Evolutionary conservation across 2,329 filamentous ascomycete genomes (phyloP), one percentile per base, ranked within the genome.

Genomic region (Claviceps spartinae): DNA sequence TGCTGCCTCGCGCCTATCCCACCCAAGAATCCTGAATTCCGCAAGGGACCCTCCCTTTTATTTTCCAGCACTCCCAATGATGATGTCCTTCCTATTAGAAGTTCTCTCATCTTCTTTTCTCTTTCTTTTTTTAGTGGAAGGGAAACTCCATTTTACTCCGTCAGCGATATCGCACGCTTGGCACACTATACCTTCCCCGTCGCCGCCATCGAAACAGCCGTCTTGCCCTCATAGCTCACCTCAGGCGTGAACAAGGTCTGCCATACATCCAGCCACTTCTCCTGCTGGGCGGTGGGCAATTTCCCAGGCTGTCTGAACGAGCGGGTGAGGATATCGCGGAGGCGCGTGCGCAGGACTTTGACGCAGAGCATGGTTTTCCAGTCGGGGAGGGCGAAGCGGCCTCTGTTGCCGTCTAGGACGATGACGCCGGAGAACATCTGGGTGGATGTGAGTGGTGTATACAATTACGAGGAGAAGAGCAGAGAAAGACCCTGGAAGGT

Each of bases 361-460:
- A 98, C 71, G n/a, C 85, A 89, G 38, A 95, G 78, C 76, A 93
- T 83, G 0, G 84, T 84, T 69, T 90, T 94, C 90, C 91, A 97
- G 63, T 95, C 86, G 4, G 82, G 78, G 1, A 94, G 78, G 22
- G 85, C 79, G 64, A 97, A 95, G 48, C 88, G 80, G 48, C 91
- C 78, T 34, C 90, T 79, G 64, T 95, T 95, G 45, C 88, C 86
- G 63, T 96, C 93, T 45, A 98, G 77, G 20, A 88, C 77, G 42
- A 96, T 77, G 2, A 95, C 85, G 14, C 93, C 93, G 0, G 90
- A 81, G 63, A 88, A 95, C 72, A 96, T 80, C 78, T 91, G 49
- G 5, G 13, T 34, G 30, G 4, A 22, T 22, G 18, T n/a, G 45
- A 20, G 13, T 37, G 16, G n/a, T 47, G 26, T 20, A 18, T 22